Evolutionary conservation across 768 basidiomycete species (phyloP), one percentile per base, ranked within the genome.

Genomic region (Lanmaoa pseudosensibilis): DNA sequence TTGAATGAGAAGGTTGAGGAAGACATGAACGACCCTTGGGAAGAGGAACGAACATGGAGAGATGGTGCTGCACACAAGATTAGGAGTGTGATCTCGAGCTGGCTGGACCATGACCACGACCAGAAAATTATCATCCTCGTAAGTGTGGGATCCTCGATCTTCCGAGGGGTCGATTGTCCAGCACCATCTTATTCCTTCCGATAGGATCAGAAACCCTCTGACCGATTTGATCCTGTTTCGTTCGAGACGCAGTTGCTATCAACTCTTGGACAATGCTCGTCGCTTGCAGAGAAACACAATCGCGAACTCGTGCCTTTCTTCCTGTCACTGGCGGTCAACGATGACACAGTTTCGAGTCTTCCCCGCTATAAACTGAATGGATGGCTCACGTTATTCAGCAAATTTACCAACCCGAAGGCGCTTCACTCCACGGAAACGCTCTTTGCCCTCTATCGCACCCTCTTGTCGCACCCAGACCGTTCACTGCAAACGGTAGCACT

Each of bases 401-500:
- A 94, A 68, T 91, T 99, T 69, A 75, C 76, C 63, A 98, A 98
- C 66, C 96, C 95, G n/a, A 96, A 92, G 73, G 91, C 93, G 0
- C 75, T 95, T 2, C 81, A 85, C 66, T 78, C 83, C 8, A 83
- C 90, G 0, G 80, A 87, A 10, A 78, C 79, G 0, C 78, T 98
- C 5, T 82, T 80, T 40, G 49, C 75, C 2, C 67, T 93, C 23
- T 96, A 94, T 73, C 78, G 80, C 15, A 74, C 81, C n/a, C 79
- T 92, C 21, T 80, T 98, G 23, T 87, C 94, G 5, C 87, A 94
- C 59, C 91, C 94, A 3, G 94, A 98, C 61, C 83, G 84, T 15
- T 64, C 82, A 4, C 75, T 98, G 3, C 96, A 97, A 73, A 78
- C 74, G 9, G 75, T 86, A 13, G 84, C 94, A 0, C 75, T 98